Evolutionary conservation across 768 basidiomycete species (phyloP).

Genomic region (Cystofilobasidium ferigula): DNA sequence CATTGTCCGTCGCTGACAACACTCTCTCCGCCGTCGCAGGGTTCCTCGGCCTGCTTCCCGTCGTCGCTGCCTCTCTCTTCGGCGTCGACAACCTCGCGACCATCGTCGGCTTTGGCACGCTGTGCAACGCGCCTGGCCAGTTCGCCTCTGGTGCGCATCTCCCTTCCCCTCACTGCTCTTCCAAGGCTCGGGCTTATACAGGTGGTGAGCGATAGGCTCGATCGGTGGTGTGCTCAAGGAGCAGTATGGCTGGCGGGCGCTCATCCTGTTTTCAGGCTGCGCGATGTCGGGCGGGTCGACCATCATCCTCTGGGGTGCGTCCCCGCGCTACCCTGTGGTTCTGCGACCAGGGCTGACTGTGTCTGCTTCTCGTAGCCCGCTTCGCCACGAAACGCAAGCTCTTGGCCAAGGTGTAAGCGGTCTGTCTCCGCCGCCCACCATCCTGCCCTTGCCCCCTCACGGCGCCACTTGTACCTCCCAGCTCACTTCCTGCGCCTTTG

Average conservation of each 20-base stretch:
- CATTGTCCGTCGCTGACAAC: background rate
- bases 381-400: background rate
- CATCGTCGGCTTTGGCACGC: conserved; percentile 5
- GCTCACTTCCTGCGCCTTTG: too few species aligned
- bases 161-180: too few species aligned
- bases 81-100: conserved; percentile 4
- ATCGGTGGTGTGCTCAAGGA: background rate
- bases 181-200: too few species aligned
- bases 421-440: too few species aligned
- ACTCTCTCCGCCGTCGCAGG: background rate
- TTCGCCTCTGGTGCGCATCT: background rate
- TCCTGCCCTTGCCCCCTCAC: too few species aligned
- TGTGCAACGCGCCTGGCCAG: conserved; percentile 9
- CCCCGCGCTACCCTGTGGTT: conserved; percentile 36
- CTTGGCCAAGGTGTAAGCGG: background rate
- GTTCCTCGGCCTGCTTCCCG: conserved; percentile 6
- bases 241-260: background rate
- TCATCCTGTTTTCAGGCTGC: background rate
- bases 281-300: background rate
- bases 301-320: conserved; percentile 7
- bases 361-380: background rate
- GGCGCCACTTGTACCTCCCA: too few species aligned
- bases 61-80: conserved; percentile 14
- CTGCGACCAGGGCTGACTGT: conserved; percentile 12
- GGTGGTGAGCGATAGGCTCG: background rate